Percentiles rank a stretch among this genome's conserved stretches.
Evolutionary conservation across 2,329 filamentous ascomycete species (phyloP).

Genomic region (Xylaria polymorpha): DNA sequence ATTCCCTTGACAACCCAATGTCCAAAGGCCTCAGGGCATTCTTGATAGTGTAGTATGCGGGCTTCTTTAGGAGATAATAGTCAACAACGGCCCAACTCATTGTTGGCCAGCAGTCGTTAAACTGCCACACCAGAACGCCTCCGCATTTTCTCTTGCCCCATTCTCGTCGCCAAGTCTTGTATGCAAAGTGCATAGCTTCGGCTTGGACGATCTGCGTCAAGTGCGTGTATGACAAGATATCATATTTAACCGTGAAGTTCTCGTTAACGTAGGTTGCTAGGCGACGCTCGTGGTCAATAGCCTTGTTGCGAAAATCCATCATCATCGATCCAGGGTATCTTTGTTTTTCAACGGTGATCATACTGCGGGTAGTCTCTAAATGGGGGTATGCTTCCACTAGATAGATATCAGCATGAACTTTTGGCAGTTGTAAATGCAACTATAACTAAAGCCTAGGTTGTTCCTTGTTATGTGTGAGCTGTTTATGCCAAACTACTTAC

Average conservation of each 20-base stretch:
- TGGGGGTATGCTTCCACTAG: slow-evolving; percentile 80
- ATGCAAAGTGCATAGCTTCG: slow-evolving; percentile 63
- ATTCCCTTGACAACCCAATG: slow-evolving; percentile 64
- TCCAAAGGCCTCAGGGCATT: slow-evolving; percentile 69
- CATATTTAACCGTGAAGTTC: slow-evolving; percentile 70
- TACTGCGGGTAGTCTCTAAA: slow-evolving; percentile 75
- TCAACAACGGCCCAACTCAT: slow-evolving; percentile 75
- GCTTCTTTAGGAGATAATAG: slow-evolving; percentile 73
- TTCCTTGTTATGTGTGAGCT: neutral
- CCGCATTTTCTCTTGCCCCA: slow-evolving; percentile 72
- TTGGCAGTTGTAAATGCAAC: neutral
- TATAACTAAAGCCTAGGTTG: neutral
- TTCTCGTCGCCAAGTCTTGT: slow-evolving; percentile 69
- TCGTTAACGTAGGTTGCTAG: slow-evolving; percentile 81
- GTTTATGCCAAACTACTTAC: slow-evolving; percentile 25
- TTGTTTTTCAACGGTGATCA: slow-evolving; percentile 66
- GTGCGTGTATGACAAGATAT: slow-evolving; percentile 64
- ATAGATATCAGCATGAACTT: slow-evolving; percentile 16
- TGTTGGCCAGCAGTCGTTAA: slow-evolving; percentile 77
- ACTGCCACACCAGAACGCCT: slow-evolving; percentile 74
- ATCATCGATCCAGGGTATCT: slow-evolving; percentile 75
- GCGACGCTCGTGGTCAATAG: slow-evolving; percentile 77
- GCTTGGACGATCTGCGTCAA: slow-evolving; percentile 65
- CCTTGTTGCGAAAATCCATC: slow-evolving; percentile 86
- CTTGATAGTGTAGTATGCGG: slow-evolving; percentile 66